phyloP scores from a whole-genome alignment of 768 basidiomycete genomes.

The Xerocomellus dryophilus region DNA sequence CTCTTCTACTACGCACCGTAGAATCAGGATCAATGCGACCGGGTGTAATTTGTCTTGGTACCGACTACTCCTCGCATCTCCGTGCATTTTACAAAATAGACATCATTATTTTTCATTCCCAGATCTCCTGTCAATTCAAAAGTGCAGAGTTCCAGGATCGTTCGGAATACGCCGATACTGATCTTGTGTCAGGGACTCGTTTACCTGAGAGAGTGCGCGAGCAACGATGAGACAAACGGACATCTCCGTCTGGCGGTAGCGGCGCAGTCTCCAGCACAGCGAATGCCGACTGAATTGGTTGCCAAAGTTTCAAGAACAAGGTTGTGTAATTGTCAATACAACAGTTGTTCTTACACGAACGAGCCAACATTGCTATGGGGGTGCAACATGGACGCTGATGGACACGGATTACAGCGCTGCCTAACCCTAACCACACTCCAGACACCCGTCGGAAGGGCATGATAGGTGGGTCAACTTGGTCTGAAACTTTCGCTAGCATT shows the following conservation, averaged over 20 bases:
- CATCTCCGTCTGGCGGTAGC: conserved; percentile 5
- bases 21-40: conserved; percentile 19
- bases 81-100: conserved; percentile 15
- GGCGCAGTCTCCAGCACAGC: neutral
- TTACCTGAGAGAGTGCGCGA: neutral
- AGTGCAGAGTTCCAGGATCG: no score
- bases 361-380: neutral
- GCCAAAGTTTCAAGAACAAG: conserved; percentile 3
- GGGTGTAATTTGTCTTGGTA: conserved; percentile 3
- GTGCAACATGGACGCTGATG: neutral
- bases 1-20: conserved; percentile 1
- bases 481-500: no score
- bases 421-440: no score
- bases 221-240: neutral
- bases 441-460: no score
- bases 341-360: neutral
- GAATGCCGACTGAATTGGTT: neutral
- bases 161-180: conserved; percentile 4
- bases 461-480: no score
- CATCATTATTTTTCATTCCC: neutral
- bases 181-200: neutral
- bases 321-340: neutral
- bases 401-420: no score
- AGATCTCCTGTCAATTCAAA: conserved; percentile 7
- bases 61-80: conserved; percentile 13